Percentiles rank a stretch among this genome's conserved stretches.
Evolutionary conservation across 768 basidiomycete genomes (phyloP).

Genomic region (Tylopilus vinaceipallidus): DNA sequence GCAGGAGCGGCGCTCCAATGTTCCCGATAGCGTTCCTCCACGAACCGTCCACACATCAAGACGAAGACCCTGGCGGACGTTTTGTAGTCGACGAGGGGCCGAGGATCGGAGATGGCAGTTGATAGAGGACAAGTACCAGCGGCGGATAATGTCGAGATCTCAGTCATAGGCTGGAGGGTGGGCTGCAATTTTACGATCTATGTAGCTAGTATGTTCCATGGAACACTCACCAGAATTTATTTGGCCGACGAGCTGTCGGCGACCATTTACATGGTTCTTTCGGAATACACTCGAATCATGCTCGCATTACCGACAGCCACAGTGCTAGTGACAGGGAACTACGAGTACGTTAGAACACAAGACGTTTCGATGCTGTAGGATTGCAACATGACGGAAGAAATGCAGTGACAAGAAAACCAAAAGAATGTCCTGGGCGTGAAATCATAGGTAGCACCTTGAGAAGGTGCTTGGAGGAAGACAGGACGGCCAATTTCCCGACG

Average conservation of each 20-base stretch:
- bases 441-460: slow-evolving; percentile 72
- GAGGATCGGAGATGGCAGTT: slow-evolving; percentile 32
- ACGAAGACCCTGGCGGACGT: slow-evolving; percentile 22
- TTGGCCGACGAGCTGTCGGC: neutral
- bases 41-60: slow-evolving; percentile 8
- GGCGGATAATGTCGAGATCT: slow-evolving; percentile 2
- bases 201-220: neutral
- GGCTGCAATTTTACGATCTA: neutral
- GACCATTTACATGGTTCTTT: neutral
- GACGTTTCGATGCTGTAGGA: slow-evolving; percentile 9
- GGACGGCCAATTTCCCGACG: slow-evolving; percentile 69
- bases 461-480: slow-evolving; percentile 75
- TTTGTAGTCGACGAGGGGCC: slow-evolving; percentile 25
- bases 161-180: neutral
- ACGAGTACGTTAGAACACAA: slow-evolving; percentile 24
- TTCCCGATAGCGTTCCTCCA: slow-evolving; percentile 2
- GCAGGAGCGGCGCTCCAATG: slow-evolving; percentile 14
- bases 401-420: slow-evolving; percentile 15
- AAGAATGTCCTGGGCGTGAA: slow-evolving; percentile 1
- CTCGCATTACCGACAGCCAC: slow-evolving; percentile 19
- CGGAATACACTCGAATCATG: slow-evolving; percentile 6
- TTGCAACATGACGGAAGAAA: slow-evolving; percentile 3
- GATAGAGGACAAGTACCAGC: slow-evolving; percentile 25
- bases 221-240: neutral
- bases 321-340: slow-evolving; percentile 10